A percentile compares a stretch with the other conserved stretches of the same genome.
Conservation (phyloP, 495 filamentous ascomycete genomes). For the Annulohypoxylon moriforme region DNA sequence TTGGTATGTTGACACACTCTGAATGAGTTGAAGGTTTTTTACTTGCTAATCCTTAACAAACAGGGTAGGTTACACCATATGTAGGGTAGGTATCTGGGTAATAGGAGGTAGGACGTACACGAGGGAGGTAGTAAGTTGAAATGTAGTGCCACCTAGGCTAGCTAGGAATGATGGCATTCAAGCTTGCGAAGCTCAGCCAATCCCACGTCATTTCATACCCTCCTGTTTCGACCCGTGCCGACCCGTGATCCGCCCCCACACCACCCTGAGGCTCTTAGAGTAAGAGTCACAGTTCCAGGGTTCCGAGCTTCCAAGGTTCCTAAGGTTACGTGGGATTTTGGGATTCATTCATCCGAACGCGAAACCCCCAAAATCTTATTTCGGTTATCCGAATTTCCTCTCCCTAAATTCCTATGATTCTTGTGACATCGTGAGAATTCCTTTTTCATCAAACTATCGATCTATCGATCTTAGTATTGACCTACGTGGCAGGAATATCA, state of each 20-base stretch:
- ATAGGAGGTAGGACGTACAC: not conserved
- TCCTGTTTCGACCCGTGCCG: constrained; percentile 8
- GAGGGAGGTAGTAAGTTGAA: not conserved
- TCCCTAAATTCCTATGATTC: not conserved
- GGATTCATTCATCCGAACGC: not conserved
- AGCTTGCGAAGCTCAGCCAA: not conserved
- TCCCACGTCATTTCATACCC: not conserved
- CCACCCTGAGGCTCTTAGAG: constrained; percentile 13
- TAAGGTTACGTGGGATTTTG: not conserved
- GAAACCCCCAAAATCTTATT: constrained; percentile 9
- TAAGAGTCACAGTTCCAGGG: not conserved
- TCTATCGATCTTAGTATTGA: constrained; percentile 1
- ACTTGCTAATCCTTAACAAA: constrained; percentile 6
- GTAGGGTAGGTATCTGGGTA: not conserved
- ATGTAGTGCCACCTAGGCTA: not conserved
- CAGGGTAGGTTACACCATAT: constrained; percentile 17
- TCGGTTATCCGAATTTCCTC: constrained; percentile 9
- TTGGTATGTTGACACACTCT: constrained; percentile 3
- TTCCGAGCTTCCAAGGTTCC: not conserved
- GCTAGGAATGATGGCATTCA: not conserved
- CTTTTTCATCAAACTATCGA: constrained; percentile 5
- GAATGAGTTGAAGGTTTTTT: not conserved
- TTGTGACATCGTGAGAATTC: constrained; percentile 8
- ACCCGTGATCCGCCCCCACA: constrained; percentile 16
- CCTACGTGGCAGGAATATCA: constrained; percentile 1